phyloP scores from a whole-genome alignment of 495 filamentous ascomycete species.

The Trichoderma parareesei region DNA sequence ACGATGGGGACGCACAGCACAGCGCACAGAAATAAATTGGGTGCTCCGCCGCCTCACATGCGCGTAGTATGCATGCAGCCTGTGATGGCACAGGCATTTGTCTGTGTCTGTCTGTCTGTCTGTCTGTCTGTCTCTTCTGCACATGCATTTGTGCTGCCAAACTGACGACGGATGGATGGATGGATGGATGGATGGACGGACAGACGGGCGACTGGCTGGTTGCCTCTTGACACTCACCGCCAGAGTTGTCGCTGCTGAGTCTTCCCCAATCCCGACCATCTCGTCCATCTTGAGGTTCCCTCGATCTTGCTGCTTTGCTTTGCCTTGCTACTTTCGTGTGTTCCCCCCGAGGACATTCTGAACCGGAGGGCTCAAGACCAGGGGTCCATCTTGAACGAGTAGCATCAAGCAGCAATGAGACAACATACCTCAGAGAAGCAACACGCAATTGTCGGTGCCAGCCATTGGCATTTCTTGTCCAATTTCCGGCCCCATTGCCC shows the following conservation, averaged over 20 bases:
- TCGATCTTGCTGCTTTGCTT: neutral
- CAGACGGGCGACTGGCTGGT: neutral
- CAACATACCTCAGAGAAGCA: too few species aligned
- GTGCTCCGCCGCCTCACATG: neutral
- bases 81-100: neutral
- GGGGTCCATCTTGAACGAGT: too few species aligned
- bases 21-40: neutral
- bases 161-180: too few species aligned
- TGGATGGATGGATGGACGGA: too few species aligned
- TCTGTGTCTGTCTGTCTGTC: too few species aligned
- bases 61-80: neutral
- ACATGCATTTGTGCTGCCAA: neutral
- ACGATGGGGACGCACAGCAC: neutral
- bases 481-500: neutral
- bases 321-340: neutral
- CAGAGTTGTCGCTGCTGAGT: too few species aligned
- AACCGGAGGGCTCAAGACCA: too few species aligned
- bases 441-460: too few species aligned
- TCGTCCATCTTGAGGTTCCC: neutral
- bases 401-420: too few species aligned
- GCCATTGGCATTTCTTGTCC: too few species aligned
- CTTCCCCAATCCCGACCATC: neutral
- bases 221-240: neutral
- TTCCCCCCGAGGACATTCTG: too few species aligned
- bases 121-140: neutral